Evolutionary conservation across 345 rosid genomes (phyloP), one percentile per base, ranked within the genome.

Genomic region (Murraya paniculata): DNA sequence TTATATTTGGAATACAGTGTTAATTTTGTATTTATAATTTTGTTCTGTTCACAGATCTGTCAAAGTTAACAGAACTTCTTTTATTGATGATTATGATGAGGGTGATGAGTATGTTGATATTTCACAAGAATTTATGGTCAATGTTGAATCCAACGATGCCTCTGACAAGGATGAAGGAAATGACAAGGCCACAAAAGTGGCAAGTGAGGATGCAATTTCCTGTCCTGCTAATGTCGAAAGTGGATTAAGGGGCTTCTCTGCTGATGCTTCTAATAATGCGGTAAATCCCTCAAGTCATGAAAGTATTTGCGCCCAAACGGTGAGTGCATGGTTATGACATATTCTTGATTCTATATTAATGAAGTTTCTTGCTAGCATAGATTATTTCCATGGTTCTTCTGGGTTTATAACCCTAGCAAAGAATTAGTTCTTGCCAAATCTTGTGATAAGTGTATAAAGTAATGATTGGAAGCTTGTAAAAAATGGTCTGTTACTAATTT

Each of bases 21-120:
- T 41, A 8, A 28, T 60, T 6, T 76, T 18, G 24, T 69, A 58
- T 74, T 2, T 74, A 41, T 50, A 3, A 56, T 48, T 31, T 62
- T 48, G 69, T 31, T 73, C 56, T 64, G 78, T 74, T 77, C 76
- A 39, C 87, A 89, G 94, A 78, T 86, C 75, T 33, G 78, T 84
- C 55, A 77, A 72, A 45, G 48, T 69, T 80, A 83, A 73, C 72
- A 85, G 78, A 72, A 69, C 82, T 74, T 81, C 77, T 73, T 55
- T 61, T 48, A 10, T 16, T 6, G 83, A 82, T 50, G 75, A 64
- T 56, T 57, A 39, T 28, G 61, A 18, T 18, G 22, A 18, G 10
- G 69, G 25, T 19, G 68, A 61, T 30, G 57, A 41, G 21, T 67
- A 61, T 7, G 86, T 84, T 25, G 62, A 57, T 30, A 14, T 45